These are phyloP conservation scores for Euryodendron excelsum DNA, from an alignment of 148 eudicot species.

Conservation along the genomic window DNA sequence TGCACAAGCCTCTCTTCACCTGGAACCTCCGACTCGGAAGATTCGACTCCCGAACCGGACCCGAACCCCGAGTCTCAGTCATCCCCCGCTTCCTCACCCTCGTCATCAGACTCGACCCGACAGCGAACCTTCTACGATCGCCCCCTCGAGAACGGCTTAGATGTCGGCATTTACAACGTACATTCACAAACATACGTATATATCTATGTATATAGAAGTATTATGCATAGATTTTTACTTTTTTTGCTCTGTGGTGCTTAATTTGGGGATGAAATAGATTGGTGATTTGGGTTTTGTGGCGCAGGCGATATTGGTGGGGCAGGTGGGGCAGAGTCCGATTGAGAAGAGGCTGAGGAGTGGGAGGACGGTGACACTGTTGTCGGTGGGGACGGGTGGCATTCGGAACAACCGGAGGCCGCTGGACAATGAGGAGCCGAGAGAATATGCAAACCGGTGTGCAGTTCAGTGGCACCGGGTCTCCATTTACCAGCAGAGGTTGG, in stretches of 20 bases:
- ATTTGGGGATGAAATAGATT: not conserved
- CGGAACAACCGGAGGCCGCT: slow-evolving; percentile 80
- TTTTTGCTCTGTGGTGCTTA: too few relatives aligned
- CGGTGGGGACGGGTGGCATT: slow-evolving; percentile 87
- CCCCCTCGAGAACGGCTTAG: slow-evolving; percentile 64
- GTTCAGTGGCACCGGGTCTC: slow-evolving; percentile 96
- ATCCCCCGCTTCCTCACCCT: slow-evolving; percentile 13
- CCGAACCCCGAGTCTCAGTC: slow-evolving; percentile 22
- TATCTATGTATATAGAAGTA: too few relatives aligned
- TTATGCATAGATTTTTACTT: too few relatives aligned
- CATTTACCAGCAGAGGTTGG: slow-evolving; percentile 59
- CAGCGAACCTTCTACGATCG: slow-evolving; percentile 14
- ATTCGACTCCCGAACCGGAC: slow-evolving; percentile 26
- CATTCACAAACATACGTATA: not conserved
- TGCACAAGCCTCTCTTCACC: slow-evolving; percentile 37
- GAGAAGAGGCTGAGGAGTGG: slow-evolving; percentile 79
- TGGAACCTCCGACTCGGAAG: slow-evolving; percentile 31
- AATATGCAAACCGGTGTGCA: slow-evolving; percentile 77
- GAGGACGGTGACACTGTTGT: slow-evolving; percentile 52
- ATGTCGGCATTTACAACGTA: slow-evolving; percentile 73
- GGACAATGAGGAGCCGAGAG: slow-evolving; percentile 75
- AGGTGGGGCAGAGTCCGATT: slow-evolving; percentile 72
- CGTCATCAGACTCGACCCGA: slow-evolving; percentile 16
- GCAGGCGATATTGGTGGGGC: slow-evolving; percentile 83
- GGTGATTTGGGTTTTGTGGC: not conserved